phyloP scores from a whole-genome alignment of 2,329 filamentous ascomycete species.

The Venturia aucupariae region DNA sequence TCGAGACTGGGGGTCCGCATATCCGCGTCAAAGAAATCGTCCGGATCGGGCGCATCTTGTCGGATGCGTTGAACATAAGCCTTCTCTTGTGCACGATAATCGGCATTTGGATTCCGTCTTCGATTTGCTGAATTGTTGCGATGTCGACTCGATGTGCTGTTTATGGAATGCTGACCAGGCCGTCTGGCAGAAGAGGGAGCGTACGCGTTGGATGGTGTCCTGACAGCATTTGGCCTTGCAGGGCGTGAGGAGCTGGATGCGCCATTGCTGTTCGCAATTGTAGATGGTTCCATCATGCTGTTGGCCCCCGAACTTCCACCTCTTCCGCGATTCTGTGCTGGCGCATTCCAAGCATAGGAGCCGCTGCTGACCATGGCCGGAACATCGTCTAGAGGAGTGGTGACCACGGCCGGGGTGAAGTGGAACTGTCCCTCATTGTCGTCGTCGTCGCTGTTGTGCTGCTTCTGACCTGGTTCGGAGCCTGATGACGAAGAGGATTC shows the following conservation, averaged over 20 bases:
- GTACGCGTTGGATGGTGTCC: constrained; percentile 42
- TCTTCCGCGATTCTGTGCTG: constrained; percentile 19
- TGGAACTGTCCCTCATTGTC: constrained; percentile 19
- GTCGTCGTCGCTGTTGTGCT: constrained; percentile 7
- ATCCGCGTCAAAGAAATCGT: constrained; percentile 62
- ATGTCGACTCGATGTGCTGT: constrained; percentile 38
- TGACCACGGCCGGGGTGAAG: constrained; percentile 30
- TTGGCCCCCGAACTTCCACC: constrained; percentile 16
- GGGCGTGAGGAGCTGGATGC: constrained; percentile 13
- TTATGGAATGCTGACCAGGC: constrained; percentile 39
- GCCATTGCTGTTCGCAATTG: constrained; percentile 2
- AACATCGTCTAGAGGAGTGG: constrained; percentile 27
- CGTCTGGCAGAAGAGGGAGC: constrained; percentile 36
- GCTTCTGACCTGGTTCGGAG: not conserved
- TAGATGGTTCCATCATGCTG: not conserved
- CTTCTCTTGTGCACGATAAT: constrained; percentile 78
- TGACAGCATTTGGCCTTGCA: constrained; percentile 32
- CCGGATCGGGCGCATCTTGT: constrained; percentile 55
- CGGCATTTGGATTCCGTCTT: constrained; percentile 57
- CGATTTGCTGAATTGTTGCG: constrained; percentile 50
- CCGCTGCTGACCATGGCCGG: constrained; percentile 22
- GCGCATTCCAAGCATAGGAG: constrained; percentile 22
- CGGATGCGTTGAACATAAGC: constrained; percentile 89
- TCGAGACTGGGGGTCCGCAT: constrained; percentile 59
- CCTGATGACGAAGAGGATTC: constrained; percentile 8